Evolutionary conservation across 192 early-diverging fungal genomes (phyloP).

Genomic region (Backusella australiensis): DNA sequence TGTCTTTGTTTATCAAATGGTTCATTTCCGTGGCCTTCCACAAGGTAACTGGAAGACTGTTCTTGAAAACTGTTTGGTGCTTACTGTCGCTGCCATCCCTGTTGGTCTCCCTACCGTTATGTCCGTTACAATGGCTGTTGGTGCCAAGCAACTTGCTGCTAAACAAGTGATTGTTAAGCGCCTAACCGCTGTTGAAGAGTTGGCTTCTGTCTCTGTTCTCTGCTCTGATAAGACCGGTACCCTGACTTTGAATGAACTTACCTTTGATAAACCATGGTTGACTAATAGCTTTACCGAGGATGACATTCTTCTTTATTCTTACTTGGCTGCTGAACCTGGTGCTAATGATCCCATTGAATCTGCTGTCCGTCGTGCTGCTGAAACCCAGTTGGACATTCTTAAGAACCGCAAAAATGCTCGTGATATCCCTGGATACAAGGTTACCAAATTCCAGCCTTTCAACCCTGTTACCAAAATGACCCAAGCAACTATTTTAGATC

Average conservation of each 20-base stretch:
- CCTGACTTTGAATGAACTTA: conserved; percentile 88
- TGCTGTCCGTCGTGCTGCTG: conserved; percentile 84
- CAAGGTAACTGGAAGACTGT: conserved; percentile 60
- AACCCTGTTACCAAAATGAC: conserved; percentile 93
- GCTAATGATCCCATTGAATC: conserved; percentile 90
- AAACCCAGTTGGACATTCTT: conserved; percentile 68
- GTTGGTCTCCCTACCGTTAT: conserved; percentile 94
- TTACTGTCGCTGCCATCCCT: conserved; percentile 93
- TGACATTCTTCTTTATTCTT: conserved; percentile 82
- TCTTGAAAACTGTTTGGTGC: conserved; percentile 72
- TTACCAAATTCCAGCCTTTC: conserved; percentile 89
- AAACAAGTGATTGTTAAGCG: conserved; percentile 97
- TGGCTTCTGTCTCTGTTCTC: conserved; percentile 88
- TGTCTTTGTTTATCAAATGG: conserved; percentile 73
- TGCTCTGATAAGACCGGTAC: conserved; percentile 91
- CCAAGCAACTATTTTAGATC: conserved; percentile 80
- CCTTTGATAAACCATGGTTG: conserved; percentile 87
- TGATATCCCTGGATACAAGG: conserved; percentile 87
- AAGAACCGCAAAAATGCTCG: conserved; percentile 43
- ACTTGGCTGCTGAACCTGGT: conserved; percentile 84
- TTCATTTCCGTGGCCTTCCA: conserved; percentile 48
- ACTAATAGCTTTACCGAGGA: conserved; percentile 62
- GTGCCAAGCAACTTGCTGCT: conserved; percentile 85
- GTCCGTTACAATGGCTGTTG: conserved; percentile 98
- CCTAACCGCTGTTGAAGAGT: conserved; percentile 90